Base-by-base conservation (phyloP, 108 stramenopile species). In the Skeletonema potamos region DNA sequence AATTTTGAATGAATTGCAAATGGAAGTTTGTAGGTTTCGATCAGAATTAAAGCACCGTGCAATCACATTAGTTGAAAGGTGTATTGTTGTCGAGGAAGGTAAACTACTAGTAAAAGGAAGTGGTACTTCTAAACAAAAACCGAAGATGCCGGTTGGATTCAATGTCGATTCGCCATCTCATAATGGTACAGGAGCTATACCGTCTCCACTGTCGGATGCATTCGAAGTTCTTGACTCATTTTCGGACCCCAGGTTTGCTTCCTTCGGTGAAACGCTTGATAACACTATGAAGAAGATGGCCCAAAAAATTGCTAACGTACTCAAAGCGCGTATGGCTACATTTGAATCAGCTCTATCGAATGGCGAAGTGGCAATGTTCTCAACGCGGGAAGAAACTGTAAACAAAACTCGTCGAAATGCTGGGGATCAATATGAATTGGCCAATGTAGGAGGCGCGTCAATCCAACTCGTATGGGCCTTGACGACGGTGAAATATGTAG, bases 251-350 rank as follows among this genome's bases (percentile, higher is more conserved):
- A 36, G 24, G 22, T 73, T 65, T 26, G 71, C 79, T 9, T 46
- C 66, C 33, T 73, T 80, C 56, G 79, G 79, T 6, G 68, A 81
- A 29, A 70, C 79, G 7, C 46, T 81, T 30, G 68, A 81, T 37
- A 37, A 57, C 9, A 68, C 73, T 13, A 54, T 81, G 58, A 54
- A 56, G 32, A 36, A 37, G 10, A 22, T 81, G 54, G 62, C 62
- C 6, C 33, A 27, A 4, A 67, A 70, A 41, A 24, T 81, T 59
- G 63, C 17, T 13, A 12, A 18, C n/a, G 15, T 4, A 57, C 60
- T 15, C 28, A 74, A 20, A 20, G 43, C n/a, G 34, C 79, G 33
- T 39, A 22, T 51, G 22, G 48, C 22, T 22, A 51, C 48, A 66
- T 43, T 57, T 73, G 46, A 24, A 30, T 13, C 33, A 64, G 54